phyloP scores from a whole-genome alignment of 768 basidiomycete species.

The Gyrodon lividus region DNA sequence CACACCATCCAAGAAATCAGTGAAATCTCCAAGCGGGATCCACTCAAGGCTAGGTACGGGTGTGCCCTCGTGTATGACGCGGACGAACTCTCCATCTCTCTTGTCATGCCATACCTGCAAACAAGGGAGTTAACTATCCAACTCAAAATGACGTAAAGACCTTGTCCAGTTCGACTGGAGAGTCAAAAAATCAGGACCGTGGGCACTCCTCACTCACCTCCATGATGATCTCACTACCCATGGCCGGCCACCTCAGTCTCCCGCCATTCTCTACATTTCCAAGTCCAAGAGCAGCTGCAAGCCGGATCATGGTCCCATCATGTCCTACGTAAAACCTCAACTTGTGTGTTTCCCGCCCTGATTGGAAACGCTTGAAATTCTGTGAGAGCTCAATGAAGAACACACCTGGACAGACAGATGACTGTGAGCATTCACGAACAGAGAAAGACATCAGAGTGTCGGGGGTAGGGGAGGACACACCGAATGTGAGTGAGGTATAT shows the following conservation, averaged over 20 bases:
- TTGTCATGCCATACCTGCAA: slow-evolving; percentile 40
- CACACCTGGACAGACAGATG: slow-evolving; percentile 32
- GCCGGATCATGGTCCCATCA: slow-evolving; percentile 46
- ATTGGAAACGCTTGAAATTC: slow-evolving; percentile 37
- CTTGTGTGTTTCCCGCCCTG: slow-evolving; percentile 35
- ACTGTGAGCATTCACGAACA: not conserved
- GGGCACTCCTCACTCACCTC: slow-evolving; percentile 34
- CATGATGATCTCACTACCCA: slow-evolving; percentile 47
- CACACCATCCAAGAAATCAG: slow-evolving; percentile 30
- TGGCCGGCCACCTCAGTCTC: slow-evolving; percentile 45
- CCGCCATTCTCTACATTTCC: slow-evolving; percentile 25
- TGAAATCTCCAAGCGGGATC: slow-evolving; percentile 36
- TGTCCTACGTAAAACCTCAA: slow-evolving; percentile 46
- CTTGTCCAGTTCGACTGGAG: no score
- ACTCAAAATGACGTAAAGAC: no score
- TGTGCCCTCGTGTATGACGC: slow-evolving; percentile 45
- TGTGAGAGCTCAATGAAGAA: slow-evolving; percentile 45
- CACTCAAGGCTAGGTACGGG: slow-evolving; percentile 38
- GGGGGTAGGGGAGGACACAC: slow-evolving; percentile 19
- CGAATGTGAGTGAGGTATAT: slow-evolving; percentile 46
- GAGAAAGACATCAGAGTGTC: not conserved
- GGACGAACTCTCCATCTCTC: slow-evolving; percentile 32
- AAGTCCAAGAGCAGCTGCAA: slow-evolving; percentile 40
- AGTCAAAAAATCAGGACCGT: no score
- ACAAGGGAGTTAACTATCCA: not conserved